Evolutionary conservation across 495 filamentous ascomycete genomes (phyloP), one percentile per base, ranked within the genome.

Genomic region (Aspergillus diversus): DNA sequence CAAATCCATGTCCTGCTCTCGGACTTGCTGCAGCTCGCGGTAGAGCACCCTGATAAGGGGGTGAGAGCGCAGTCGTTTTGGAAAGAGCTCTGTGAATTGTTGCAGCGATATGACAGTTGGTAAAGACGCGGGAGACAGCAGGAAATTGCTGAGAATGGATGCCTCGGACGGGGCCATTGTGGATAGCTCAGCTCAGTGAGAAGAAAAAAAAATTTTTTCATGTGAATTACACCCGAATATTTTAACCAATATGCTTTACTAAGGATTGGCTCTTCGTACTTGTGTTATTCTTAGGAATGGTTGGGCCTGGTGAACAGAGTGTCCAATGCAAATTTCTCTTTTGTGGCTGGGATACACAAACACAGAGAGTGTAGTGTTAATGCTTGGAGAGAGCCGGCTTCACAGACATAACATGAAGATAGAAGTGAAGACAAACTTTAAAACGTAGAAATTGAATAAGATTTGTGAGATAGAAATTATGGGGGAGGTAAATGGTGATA

Each of bases 61-160:
- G 47, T 91, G 89, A 37, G 82, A 78, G 57, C 87, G 89, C 60
- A 89, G 80, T 5, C 85, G 75, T 49, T 81, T 84, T 3, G 92
- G 92, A 64, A 97, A 95, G 42, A 95, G 78, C 33, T 87, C 82
- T 33, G 84, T 86, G 77, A 96, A 96, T 64, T 91, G 84, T 55
- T 87, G 79, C 33, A 94, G 77, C 13, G 91, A 86, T 66, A 94
- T 82, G 59, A 92, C 79, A 42, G 87, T 84, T 7, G 89, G 88
- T 55, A 95, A 76, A 33, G 89, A 82, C 5, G 92, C 87, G 7
- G 91, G 89, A 15, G 88, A 79, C 52, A 96, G 86, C 43, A 97
- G 80, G 66, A 94, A 96, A 64, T 88, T 89, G 71, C 79, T 83
- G 56, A 97, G 83, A 64, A 97, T 90, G 4, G 83, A 83, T 43